phyloP scores from a whole-genome alignment of 176 grass and related monocot genomes.

The Melocanna baccifera region DNA sequence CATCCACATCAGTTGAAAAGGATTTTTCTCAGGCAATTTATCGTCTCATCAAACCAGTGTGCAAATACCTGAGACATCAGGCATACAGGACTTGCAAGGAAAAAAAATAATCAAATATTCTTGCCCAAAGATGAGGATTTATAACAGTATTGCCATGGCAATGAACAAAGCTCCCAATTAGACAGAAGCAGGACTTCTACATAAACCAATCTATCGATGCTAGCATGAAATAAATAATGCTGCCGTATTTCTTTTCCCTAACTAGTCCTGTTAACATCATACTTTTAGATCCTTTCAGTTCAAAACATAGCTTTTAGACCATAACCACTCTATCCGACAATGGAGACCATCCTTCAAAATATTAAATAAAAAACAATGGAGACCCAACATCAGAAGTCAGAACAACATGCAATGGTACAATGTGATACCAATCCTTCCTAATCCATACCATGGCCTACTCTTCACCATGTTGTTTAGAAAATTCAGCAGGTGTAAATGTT shows the following conservation, averaged over 20 bases:
- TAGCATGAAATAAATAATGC: background rate
- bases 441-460: background rate
- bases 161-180: background rate
- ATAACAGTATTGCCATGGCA: background rate
- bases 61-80: background rate
- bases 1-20: constrained; percentile 19
- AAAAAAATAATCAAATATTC: background rate
- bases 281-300: background rate
- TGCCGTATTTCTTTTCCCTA: background rate
- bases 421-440: background rate
- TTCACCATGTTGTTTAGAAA: background rate
- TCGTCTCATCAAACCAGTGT: background rate
- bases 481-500: background rate
- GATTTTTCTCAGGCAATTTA: background rate
- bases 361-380: background rate
- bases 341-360: background rate
- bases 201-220: background rate
- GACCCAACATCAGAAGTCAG: background rate
- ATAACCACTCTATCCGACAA: background rate
- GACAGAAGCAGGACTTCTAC: background rate
- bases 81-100: background rate
- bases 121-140: background rate
- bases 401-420: background rate
- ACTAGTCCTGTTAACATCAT: background rate
- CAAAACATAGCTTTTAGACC: background rate